Percentiles rank a stretch among this genome's conserved stretches.
Conservation (phyloP, 2,329 filamentous ascomycete species). For the Trichoderma brevicompactum region DNA sequence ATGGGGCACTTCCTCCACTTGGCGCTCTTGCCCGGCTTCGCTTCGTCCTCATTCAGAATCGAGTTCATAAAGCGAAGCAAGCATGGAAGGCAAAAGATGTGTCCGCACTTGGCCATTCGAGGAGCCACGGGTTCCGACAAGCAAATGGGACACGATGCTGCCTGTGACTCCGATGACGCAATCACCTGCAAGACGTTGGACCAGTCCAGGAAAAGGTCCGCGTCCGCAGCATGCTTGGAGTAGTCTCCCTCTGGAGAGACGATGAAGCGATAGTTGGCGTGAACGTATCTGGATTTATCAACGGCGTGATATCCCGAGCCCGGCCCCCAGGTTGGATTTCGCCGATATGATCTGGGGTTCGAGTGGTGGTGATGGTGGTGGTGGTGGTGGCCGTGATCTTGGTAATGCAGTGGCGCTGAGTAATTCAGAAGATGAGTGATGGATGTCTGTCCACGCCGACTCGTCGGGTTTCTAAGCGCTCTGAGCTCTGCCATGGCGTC, state of each 20-base stretch:
- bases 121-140: constrained; percentile 90
- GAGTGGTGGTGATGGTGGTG: constrained; percentile 36
- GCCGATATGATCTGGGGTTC: constrained; percentile 60
- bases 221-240: constrained; percentile 77
- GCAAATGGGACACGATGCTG: constrained; percentile 90
- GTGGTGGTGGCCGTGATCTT: constrained; percentile 52
- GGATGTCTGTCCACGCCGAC: constrained; percentile 88
- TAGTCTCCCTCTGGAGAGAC: constrained; percentile 84
- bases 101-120: constrained; percentile 94
- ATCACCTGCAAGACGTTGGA: constrained; percentile 87
- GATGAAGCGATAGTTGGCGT: constrained; percentile 97
- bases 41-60: constrained; percentile 70
- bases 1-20: constrained; percentile 96
- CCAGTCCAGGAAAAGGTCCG: constrained; percentile 91
- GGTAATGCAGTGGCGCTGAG: constrained; percentile 72
- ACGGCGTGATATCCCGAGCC: constrained; percentile 88
- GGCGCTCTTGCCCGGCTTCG: constrained; percentile 67
- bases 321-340: constrained; percentile 79
- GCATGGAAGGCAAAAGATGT: constrained; percentile 95
- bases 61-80: constrained; percentile 95
- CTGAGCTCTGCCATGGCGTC: constrained; percentile 83
- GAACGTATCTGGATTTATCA: constrained; percentile 88
- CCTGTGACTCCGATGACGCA: constrained; percentile 86
- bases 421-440: constrained; percentile 98
- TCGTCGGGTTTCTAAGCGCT: constrained; percentile 61